Evolutionary conservation across 2,329 filamentous ascomycete genomes (phyloP).

Genomic region (Chlorencoelia australis): DNA sequence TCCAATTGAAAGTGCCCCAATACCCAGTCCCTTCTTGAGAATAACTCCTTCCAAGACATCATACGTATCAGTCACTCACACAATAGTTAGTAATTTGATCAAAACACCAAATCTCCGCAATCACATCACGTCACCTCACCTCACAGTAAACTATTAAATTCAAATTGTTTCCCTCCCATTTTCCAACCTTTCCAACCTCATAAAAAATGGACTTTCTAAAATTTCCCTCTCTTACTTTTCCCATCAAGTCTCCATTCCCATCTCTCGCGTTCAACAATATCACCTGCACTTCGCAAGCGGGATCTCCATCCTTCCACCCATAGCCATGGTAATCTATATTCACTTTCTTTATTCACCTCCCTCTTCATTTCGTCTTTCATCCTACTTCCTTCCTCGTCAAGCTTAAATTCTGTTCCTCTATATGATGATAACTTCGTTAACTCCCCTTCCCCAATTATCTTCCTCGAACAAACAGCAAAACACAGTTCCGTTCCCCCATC

Average conservation of each 20-base stretch:
- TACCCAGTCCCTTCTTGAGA: too few relatives aligned
- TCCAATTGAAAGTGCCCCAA: too few relatives aligned
- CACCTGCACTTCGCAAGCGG: conserved; percentile 12
- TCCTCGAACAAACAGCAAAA: neutral
- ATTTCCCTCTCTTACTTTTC: too few relatives aligned
- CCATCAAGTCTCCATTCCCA: conserved; percentile 1
- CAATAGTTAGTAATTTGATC: too few relatives aligned
- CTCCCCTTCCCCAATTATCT: conserved; percentile 1
- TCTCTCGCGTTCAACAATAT: conserved; percentile 15
- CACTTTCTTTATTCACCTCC: neutral
- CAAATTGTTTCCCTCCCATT: too few relatives aligned
- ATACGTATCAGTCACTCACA: too few relatives aligned
- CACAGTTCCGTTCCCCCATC: neutral
- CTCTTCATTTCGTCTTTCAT: conserved; percentile 3
- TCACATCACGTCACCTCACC: too few relatives aligned
- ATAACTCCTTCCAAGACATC: too few relatives aligned
- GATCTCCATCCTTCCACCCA: conserved; percentile 18
- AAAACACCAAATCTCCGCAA: too few relatives aligned
- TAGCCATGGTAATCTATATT: conserved; percentile 12
- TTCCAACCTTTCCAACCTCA: too few relatives aligned
- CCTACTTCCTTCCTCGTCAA: neutral
- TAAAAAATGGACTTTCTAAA: too few relatives aligned
- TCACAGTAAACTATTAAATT: too few relatives aligned
- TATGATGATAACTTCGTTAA: neutral
- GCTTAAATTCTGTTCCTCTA: neutral